Conservation (phyloP, 2,329 filamentous ascomycete genomes). For the Bipolaris bicolor region DNA sequence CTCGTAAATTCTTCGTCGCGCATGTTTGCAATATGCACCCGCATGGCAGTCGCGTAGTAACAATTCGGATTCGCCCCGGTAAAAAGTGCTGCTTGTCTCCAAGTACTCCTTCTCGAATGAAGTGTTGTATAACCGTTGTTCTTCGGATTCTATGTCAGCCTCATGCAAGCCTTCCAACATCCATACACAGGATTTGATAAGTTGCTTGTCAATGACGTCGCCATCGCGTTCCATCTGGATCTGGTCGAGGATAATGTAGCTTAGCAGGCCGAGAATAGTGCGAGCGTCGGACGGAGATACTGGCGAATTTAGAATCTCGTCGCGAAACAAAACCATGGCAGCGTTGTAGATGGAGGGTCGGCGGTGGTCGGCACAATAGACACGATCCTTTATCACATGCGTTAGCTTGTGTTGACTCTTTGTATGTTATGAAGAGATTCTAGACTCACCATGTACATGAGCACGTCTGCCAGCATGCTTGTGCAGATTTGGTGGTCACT, state of each 20-base stretch:
- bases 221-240: conserved; percentile 91
- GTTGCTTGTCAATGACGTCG: conserved; percentile 81
- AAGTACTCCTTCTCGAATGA: conserved; percentile 83
- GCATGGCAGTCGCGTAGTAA: conserved; percentile 81
- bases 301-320: conserved; percentile 75
- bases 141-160: conserved; percentile 75
- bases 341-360: conserved; percentile 81
- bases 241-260: conserved; percentile 84
- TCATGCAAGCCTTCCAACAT: conserved; percentile 93
- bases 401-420: conserved; percentile 25
- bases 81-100: conserved; percentile 73
- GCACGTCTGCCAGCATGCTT: conserved; percentile 94
- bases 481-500: conserved; percentile 89
- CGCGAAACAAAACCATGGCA: conserved; percentile 86
- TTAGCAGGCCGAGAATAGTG: conserved; percentile 75
- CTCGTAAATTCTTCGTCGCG: conserved; percentile 75
- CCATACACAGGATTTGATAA: conserved; percentile 81
- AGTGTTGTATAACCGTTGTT: conserved; percentile 81
- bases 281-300: conserved; percentile 53
- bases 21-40: conserved; percentile 78
- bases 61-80: conserved; percentile 73
- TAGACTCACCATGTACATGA: conserved; percentile 85
- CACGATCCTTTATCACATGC: conserved; percentile 67
- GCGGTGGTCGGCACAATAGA: conserved; percentile 75
- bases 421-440: background rate